Base-by-base conservation (phyloP, 306 rosid genomes). In the Lithocarpus polystachyus region DNA sequence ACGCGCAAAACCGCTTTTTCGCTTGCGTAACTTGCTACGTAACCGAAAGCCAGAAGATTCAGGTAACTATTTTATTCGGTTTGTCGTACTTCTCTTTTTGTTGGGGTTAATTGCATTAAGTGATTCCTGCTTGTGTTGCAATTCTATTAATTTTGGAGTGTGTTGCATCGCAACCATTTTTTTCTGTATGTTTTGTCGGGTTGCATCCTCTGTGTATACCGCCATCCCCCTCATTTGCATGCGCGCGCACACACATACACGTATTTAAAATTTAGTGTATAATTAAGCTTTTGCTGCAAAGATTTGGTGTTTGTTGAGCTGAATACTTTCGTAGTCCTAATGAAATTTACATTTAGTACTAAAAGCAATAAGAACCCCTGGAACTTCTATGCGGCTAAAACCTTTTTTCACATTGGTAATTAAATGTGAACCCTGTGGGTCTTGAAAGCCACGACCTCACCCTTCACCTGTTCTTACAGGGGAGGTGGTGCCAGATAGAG, bases 21-120 rank as follows among this genome's bases (percentile, higher is more conserved):
- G 20, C 68, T 72, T 91, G 88, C 97, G 79, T 81, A 95, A 92
- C 94, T 87, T 90, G 82, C 91, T 95, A 48, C 91, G 85, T 86
- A 76, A 84, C 79, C 92, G 99, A 73, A 91, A 78, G 87, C 82
- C 37, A 55, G 86, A 74, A 29, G 87, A 88, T 78, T 80, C 84
- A 69, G 97, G 99, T 95, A 92, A 76, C 69, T 40, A 78, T 80
- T 77, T 81, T 64, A 22, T 64, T 23, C 57, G 37, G 54, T 72
- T 62, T 8, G 31, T 55, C n/a, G 6, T 74, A 65, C 37, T 79
- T 29, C 35, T 40, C 10, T 24, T 26, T 48, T 54, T 6, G 71
- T 65, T 5, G 24, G 52, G 15, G 37, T 11, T 35, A 4, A 6
- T 31, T 15, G 33, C 18, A 29, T 31, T 35, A 23, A 23, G 65